Evolutionary conservation across 805 yeast genomes (phyloP).

Genomic region (Torulaspora microellipsoides): DNA sequence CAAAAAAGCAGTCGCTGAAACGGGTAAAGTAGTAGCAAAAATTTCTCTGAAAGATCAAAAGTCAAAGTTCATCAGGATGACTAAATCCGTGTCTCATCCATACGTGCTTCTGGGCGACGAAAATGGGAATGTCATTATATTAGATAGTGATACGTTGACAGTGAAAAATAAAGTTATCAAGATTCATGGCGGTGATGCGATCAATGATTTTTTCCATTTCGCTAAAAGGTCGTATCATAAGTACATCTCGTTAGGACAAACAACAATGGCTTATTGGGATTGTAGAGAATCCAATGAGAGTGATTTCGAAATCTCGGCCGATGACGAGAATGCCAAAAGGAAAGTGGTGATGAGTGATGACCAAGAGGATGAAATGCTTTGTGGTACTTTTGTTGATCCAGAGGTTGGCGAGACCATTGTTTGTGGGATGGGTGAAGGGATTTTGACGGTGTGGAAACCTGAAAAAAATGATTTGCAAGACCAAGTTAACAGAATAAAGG

Average conservation of each 20-base stretch:
- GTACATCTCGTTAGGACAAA: constrained; percentile 74
- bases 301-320: constrained; percentile 17
- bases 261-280: constrained; percentile 75
- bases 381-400: constrained; percentile 64
- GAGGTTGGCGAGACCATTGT: constrained; percentile 58
- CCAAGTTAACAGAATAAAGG: constrained; percentile 71
- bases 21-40: constrained; percentile 73
- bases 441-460: constrained; percentile 81
- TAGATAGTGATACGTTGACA: constrained; percentile 54
- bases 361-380: constrained; percentile 88
- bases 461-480: constrained; percentile 64
- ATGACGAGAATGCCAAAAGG: constrained; percentile 36
- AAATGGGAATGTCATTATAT: constrained; percentile 58
- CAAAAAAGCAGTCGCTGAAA: constrained; percentile 63
- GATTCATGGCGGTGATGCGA: constrained; percentile 69
- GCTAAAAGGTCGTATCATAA: constrained; percentile 66
- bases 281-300: constrained; percentile 47
- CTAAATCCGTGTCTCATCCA: constrained; percentile 35
- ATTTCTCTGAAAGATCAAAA: constrained; percentile 21
- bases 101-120: constrained; percentile 60
- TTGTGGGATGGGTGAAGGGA: constrained; percentile 90
- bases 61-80: constrained; percentile 33
- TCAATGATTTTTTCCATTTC: constrained; percentile 69
- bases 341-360: constrained; percentile 67
- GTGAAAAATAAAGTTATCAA: constrained; percentile 44